Evolutionary conservation across 371 early-diverging fungal species (phyloP).

Genomic region (Dichotomocladium elegans): DNA sequence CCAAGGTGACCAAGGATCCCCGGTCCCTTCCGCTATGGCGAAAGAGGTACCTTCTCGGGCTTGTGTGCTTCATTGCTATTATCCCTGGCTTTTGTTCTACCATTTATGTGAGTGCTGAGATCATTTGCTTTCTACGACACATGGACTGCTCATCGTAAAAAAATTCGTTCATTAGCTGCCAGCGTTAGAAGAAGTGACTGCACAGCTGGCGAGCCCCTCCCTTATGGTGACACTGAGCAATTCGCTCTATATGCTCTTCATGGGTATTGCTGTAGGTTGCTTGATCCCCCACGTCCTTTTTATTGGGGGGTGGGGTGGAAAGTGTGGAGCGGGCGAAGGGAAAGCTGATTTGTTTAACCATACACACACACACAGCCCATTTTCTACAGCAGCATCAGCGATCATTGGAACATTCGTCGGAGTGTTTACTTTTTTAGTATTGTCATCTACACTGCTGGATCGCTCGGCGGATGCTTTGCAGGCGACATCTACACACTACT

Average conservation of each 20-base stretch:
- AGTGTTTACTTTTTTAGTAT: conserved; percentile 61
- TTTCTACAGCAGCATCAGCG: conserved; percentile 70
- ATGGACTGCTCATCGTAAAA: neutral
- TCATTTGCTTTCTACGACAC: no score
- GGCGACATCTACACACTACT: conserved; percentile 54
- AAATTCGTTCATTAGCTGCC: conserved; percentile 33
- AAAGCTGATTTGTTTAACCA: neutral
- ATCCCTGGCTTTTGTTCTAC: conserved; percentile 51
- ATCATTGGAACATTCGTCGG: conserved; percentile 63
- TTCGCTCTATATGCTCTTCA: conserved; percentile 59
- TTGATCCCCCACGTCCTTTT: neutral
- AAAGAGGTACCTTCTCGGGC: conserved; percentile 27
- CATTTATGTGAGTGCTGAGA: conserved; percentile 27
- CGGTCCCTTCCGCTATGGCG: conserved; percentile 32
- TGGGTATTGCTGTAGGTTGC: conserved; percentile 52
- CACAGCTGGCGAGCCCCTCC: conserved; percentile 30
- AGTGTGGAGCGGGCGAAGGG: neutral
- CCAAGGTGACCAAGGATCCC: conserved; percentile 23
- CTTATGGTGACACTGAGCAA: conserved; percentile 56
- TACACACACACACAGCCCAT: conserved; percentile 37
- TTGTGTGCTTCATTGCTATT: conserved; percentile 42
- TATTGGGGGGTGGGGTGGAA: neutral
- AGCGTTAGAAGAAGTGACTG: conserved; percentile 41
- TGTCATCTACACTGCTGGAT: conserved; percentile 57
- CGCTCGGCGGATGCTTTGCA: conserved; percentile 67